phyloP scores from a whole-genome alignment of 345 rosid genomes.

The Camelina neglecta region DNA sequence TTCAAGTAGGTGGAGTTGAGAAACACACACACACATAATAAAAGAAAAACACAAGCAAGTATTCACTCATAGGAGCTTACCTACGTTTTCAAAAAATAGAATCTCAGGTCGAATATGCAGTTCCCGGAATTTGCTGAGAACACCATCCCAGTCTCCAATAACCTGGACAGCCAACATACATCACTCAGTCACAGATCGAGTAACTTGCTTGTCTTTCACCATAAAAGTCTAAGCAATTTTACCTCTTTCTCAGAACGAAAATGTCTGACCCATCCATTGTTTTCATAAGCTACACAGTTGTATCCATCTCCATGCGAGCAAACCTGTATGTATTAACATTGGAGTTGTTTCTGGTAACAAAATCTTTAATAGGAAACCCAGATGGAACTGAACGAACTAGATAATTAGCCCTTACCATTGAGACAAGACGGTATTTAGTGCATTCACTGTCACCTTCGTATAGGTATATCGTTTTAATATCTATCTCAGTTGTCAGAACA shows the following conservation, averaged over 20 bases:
- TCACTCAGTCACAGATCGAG: not conserved
- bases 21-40: not conserved
- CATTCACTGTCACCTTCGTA: not conserved
- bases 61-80: not conserved
- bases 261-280: too few relatives aligned
- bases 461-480: conserved; percentile 4
- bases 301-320: not conserved
- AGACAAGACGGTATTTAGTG: conserved; percentile 32
- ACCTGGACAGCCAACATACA: conserved; percentile 6
- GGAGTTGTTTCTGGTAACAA: not conserved
- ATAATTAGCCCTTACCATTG: conserved; percentile 29
- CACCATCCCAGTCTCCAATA: conserved; percentile 29
- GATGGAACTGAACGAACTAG: not conserved
- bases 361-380: not conserved
- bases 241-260: too few relatives aligned
- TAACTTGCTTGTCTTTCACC: not conserved
- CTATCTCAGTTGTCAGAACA: conserved; percentile 14
- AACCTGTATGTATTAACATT: too few relatives aligned
- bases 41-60: not conserved
- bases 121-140: not conserved
- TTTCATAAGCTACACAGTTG: too few relatives aligned
- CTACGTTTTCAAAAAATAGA: conserved; percentile 31
- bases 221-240: not conserved
- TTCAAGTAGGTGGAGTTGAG: not conserved
- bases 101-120: conserved; percentile 18